Evolutionary conservation across 805 yeast genomes (phyloP).

Genomic region (Candida xyloterini): DNA sequence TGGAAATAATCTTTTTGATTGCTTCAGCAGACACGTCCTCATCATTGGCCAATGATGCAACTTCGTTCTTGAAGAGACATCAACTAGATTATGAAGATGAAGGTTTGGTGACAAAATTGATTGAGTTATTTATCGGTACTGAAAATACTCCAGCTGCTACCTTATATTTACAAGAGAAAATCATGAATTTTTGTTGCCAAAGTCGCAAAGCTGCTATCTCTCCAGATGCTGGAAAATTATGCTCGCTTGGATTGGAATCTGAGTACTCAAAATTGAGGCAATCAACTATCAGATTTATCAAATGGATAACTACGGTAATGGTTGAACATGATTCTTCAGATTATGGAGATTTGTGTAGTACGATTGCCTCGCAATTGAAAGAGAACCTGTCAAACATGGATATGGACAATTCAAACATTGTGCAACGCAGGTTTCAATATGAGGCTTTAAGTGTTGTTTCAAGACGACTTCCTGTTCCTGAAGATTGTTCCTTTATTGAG

Average conservation of each 20-base stretch:
- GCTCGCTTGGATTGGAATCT: constrained; percentile 60
- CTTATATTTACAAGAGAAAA: constrained; percentile 51
- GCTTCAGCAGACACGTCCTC: constrained; percentile 63
- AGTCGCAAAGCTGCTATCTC: constrained; percentile 51
- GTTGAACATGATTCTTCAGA: constrained; percentile 12
- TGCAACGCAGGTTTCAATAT: constrained; percentile 63
- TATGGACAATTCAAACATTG: constrained; percentile 29
- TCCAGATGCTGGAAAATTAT: constrained; percentile 42
- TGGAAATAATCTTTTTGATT: constrained; percentile 44
- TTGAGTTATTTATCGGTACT: constrained; percentile 49
- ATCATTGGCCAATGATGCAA: constrained; percentile 52
- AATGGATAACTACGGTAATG: constrained; percentile 46
- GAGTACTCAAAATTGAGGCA: constrained; percentile 51
- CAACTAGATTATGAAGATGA: constrained; percentile 50
- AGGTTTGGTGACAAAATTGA: constrained; percentile 41
- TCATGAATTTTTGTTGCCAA: constrained; percentile 47
- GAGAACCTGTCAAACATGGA: constrained; percentile 41
- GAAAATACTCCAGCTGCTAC: constrained; percentile 50
- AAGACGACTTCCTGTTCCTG: constrained; percentile 41
- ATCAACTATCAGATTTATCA: constrained; percentile 58
- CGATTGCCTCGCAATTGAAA: constrained; percentile 52
- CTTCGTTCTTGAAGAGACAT: constrained; percentile 48
- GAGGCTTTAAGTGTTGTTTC: constrained; percentile 74
- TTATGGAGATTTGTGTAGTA: constrained; percentile 35
- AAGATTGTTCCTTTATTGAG: constrained; percentile 51